phyloP scores from a whole-genome alignment of 2,329 filamentous ascomycete genomes.

The Paramyrothecium roridum region DNA sequence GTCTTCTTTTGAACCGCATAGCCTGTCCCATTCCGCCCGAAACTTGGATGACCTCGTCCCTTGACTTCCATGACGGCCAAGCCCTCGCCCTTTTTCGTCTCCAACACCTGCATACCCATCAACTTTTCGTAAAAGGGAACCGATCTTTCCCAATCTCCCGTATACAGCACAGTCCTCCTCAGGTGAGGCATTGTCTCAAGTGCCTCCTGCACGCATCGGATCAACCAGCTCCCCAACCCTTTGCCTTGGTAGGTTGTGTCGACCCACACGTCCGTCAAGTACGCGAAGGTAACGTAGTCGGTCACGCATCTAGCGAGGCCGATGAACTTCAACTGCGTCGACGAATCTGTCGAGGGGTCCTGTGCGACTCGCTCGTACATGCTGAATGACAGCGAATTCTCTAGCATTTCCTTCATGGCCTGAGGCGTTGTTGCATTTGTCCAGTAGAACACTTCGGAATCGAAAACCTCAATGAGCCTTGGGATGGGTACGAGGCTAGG shows the following conservation, averaged over 20 bases:
- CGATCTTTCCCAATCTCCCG: slow-evolving; percentile 27
- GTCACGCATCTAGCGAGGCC: slow-evolving; percentile 51
- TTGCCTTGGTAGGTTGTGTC: slow-evolving; percentile 48
- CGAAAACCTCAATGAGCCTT: slow-evolving; percentile 45
- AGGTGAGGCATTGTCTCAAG: slow-evolving; percentile 50
- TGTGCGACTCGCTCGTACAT: slow-evolving; percentile 34
- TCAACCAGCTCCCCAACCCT: slow-evolving; percentile 60
- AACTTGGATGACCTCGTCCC: slow-evolving; percentile 16
- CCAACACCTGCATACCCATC: slow-evolving; percentile 25
- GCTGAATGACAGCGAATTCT: slow-evolving; percentile 54
- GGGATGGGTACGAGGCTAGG: slow-evolving; percentile 43
- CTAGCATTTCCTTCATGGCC: slow-evolving; percentile 39
- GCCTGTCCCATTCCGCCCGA: slow-evolving; percentile 6
- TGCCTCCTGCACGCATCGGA: slow-evolving; percentile 52
- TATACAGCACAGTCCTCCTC: slow-evolving; percentile 49
- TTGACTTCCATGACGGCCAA: slow-evolving; percentile 21
- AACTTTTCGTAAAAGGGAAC: slow-evolving; percentile 30
- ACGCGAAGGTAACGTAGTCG: slow-evolving; percentile 61
- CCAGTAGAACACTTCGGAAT: slow-evolving; percentile 53
- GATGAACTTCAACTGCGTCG: slow-evolving; percentile 13
- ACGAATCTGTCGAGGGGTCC: not conserved
- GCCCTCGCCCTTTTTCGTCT: slow-evolving; percentile 13
- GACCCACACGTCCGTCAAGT: slow-evolving; percentile 62
- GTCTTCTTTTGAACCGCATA: not conserved
- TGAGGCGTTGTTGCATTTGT: slow-evolving; percentile 41